Percentiles rank a stretch among this genome's conserved stretches.
Conservation (phyloP, 768 basidiomycete species). For the Trametes meyenii region DNA sequence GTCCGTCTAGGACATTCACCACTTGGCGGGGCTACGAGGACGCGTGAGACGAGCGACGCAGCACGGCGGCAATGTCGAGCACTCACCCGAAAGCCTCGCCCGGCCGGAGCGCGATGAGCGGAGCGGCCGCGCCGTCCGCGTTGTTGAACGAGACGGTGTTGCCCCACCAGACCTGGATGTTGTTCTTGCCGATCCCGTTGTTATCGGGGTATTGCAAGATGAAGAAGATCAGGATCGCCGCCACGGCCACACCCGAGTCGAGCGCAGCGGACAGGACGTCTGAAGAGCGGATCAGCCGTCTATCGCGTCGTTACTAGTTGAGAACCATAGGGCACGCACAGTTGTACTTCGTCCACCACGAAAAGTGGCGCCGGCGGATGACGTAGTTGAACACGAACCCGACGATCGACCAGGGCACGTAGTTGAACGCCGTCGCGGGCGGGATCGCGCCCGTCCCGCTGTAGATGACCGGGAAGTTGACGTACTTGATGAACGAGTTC, state of each 20-base stretch:
- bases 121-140: conserved; percentile 33
- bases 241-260: conserved; percentile 57
- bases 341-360: conserved; percentile 45
- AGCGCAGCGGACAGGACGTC: conserved; percentile 77
- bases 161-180: conserved; percentile 42
- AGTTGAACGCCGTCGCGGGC: conserved; percentile 46
- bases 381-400: conserved; percentile 42
- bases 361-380: conserved; percentile 41
- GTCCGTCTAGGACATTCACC: neutral
- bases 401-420: conserved; percentile 41
- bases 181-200: conserved; percentile 36
- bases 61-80: neutral
- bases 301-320: neutral
- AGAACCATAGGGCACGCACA: conserved; percentile 26
- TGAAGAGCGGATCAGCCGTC: conserved; percentile 25
- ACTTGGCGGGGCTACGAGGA: neutral
- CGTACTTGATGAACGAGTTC: conserved; percentile 47
- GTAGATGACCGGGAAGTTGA: conserved; percentile 47
- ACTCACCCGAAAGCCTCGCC: conserved; percentile 36
- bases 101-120: conserved; percentile 26
- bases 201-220: conserved; percentile 40
- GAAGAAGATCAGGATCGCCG: conserved; percentile 34
- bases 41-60: neutral
- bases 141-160: conserved; percentile 39
- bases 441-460: conserved; percentile 44